phyloP scores from a whole-genome alignment of 2,329 filamentous ascomycete species.

The Aspergillus versicolor region DNA sequence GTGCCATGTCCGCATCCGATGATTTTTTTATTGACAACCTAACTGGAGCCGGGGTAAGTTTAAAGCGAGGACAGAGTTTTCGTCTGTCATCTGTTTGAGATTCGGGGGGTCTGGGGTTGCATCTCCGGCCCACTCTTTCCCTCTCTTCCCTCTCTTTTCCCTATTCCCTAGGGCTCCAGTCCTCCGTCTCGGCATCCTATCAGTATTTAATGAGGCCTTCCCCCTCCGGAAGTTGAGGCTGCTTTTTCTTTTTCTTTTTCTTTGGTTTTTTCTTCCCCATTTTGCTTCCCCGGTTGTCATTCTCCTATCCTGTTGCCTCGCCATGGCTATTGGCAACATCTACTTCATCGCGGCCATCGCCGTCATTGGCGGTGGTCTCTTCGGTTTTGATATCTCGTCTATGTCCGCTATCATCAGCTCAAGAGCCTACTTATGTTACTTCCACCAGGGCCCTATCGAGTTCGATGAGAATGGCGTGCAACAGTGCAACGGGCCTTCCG shows the following conservation, averaged over 20 bases:
- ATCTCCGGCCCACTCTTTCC: neutral
- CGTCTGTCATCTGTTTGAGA: neutral
- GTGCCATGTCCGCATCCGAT: neutral
- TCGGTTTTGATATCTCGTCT: slow-evolving; percentile 76
- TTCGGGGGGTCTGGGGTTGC: neutral
- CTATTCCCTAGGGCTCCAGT: too few relatives aligned
- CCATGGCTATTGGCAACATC: slow-evolving; percentile 53
- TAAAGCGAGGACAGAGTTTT: neutral
- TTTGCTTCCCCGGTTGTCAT: slow-evolving; percentile 6
- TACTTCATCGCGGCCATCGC: slow-evolving; percentile 60
- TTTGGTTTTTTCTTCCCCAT: slow-evolving; percentile 2
- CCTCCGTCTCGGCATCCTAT: neutral
- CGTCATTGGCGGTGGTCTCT: slow-evolving; percentile 66
- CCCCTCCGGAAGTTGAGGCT: neutral
- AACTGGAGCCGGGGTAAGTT: too few relatives aligned
- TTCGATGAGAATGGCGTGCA: slow-evolving; percentile 29
- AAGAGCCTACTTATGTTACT: slow-evolving; percentile 69
- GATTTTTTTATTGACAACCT: neutral
- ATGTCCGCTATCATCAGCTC: slow-evolving; percentile 70
- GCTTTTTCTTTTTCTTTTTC: neutral
- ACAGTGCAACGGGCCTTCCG: slow-evolving; percentile 44
- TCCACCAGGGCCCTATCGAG: slow-evolving; percentile 53
- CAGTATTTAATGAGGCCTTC: neutral
- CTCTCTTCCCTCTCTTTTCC: neutral
- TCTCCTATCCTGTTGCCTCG: slow-evolving; percentile 12